phyloP scores from a whole-genome alignment of 768 basidiomycete species.

The Termitomyces sp. region DNA sequence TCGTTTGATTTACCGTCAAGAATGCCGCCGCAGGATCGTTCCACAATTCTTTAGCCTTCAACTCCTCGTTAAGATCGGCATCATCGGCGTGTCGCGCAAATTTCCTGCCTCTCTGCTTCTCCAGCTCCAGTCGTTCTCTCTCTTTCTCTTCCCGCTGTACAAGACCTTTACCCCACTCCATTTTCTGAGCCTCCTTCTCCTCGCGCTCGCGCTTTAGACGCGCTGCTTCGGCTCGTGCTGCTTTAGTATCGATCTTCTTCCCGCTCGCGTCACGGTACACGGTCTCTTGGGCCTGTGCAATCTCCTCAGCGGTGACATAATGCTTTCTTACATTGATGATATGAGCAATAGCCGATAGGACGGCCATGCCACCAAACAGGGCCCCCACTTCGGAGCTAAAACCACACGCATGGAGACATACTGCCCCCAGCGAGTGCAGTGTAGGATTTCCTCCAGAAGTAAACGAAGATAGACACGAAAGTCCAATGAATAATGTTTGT shows the following conservation, averaged over 20 bases:
- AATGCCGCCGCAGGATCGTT: conserved; percentile 98
- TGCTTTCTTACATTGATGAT: conserved; percentile 46
- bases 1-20: conserved; percentile 71
- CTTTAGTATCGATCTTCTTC: conserved; percentile 84
- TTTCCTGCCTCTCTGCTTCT: conserved; percentile 59
- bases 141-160: conserved; percentile 84
- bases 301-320: conserved; percentile 45
- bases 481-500: conserved; percentile 48
- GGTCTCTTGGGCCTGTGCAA: conserved; percentile 76
- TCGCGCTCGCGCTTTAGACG: conserved; percentile 75
- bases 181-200: conserved; percentile 85
- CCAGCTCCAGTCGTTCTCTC: conserved; percentile 57
- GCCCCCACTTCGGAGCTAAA: conserved; percentile 48
- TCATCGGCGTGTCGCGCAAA: conserved; percentile 86
- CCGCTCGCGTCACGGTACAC: conserved; percentile 92
- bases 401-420: conserved; percentile 58
- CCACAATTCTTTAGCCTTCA: conserved; percentile 82
- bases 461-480: conserved; percentile 61
- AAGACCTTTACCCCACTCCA: conserved; percentile 98
- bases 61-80: conserved; percentile 77
- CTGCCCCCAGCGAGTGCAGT: conserved; percentile 65
- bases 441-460: conserved; percentile 70
- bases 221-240: conserved; percentile 81
- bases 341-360: conserved; percentile 63
- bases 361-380: conserved; percentile 69